Base-by-base conservation (phyloP, 139 green algal genomes). In the Coelastrella sp. region DNA sequence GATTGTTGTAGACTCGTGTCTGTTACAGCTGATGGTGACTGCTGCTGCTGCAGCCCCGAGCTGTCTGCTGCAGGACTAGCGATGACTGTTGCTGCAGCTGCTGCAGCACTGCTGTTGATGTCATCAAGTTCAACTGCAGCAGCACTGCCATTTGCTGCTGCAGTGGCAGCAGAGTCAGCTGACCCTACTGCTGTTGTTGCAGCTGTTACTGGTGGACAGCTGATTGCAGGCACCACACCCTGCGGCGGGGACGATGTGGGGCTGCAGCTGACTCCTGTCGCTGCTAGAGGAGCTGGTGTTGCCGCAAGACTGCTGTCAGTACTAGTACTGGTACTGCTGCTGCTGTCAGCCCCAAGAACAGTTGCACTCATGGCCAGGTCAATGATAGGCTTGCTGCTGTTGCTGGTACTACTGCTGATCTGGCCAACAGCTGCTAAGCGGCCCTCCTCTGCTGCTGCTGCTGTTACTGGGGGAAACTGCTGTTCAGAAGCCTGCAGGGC, bases 191-290 rank as follows among this genome's bases (percentile, higher is more conserved):
- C 23, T 66, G 79, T 64, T n/a, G 73, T 66, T 58, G 73, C 73
- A 56, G 60, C 59, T 87, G 83, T 23, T n/a, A 90, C 85, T 32
- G 83, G 79, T 11, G 57, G 81, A 32, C 80, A 83, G 11, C 57
- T 73, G 64, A 87, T 79, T 4, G 85, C 83, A 32, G 80, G 82
- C 17, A 87, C 82, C 22, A 87, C 82, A 17, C 65, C 82, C 14
- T 87, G 82, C 13, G 82, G 82, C 4, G 82, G 65, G 14, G 82
- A 66, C 6, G 82, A 32, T 17, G 65, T 78, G 16, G 82, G 82
- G 8, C 65, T 87, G 19, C 82, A 87, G 19, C 23, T 66, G 4
- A 87, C 82, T 64, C 11, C 65, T 64, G 82, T 32, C 64, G 79
- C 32, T 16, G 57, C 61, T 10, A 2, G 61, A 71, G 10, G 10